Percentiles rank a stretch among this genome's conserved stretches.
Conservation (phyloP, 106 monocot genomes). For the Hemerocallis citrina region DNA sequence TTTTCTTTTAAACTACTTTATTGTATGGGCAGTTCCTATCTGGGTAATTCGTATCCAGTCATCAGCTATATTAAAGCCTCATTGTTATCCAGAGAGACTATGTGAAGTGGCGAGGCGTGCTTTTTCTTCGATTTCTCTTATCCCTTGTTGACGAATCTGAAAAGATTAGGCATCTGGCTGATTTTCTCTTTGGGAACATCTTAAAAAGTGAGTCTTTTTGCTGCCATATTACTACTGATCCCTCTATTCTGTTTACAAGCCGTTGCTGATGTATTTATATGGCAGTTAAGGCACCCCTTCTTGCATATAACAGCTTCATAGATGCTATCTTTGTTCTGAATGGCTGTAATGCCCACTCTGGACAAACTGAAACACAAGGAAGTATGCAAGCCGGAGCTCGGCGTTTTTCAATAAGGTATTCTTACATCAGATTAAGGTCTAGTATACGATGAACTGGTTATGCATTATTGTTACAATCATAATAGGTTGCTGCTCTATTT, state of each 20-base stretch:
- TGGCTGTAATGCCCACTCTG: constrained; percentile 52
- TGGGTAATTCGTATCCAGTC: not conserved
- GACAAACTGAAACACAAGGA: constrained; percentile 38
- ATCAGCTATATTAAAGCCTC: not conserved
- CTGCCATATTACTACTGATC: not conserved
- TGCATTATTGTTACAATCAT: too few relatives aligned
- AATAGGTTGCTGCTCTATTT: constrained; percentile 8
- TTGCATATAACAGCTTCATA: constrained; percentile 98
- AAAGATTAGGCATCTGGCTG: constrained; percentile 75
- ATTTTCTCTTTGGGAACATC: constrained; percentile 79
- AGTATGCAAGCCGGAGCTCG: constrained; percentile 16
- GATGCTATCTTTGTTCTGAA: constrained; percentile 94
- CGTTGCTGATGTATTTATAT: constrained; percentile 11
- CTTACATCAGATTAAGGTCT: not conserved
- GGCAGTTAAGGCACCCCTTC: constrained; percentile 93
- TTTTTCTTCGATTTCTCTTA: constrained; percentile 84
- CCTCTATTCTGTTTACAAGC: too few relatives aligned
- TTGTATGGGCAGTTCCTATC: not conserved
- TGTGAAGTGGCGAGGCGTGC: constrained; percentile 95
- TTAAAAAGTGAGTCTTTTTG: constrained; percentile 51
- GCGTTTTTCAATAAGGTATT: constrained; percentile 72
- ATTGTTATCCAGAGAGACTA: constrained; percentile 74
- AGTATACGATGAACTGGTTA: not conserved
- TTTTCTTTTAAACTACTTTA: constrained; percentile 4
- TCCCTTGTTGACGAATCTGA: constrained; percentile 94